A percentile compares a stretch with the other conserved stretches of the same genome.
phyloP scores from a whole-genome alignment of 805 yeast species.

The Cyberlindnera lachancei region DNA sequence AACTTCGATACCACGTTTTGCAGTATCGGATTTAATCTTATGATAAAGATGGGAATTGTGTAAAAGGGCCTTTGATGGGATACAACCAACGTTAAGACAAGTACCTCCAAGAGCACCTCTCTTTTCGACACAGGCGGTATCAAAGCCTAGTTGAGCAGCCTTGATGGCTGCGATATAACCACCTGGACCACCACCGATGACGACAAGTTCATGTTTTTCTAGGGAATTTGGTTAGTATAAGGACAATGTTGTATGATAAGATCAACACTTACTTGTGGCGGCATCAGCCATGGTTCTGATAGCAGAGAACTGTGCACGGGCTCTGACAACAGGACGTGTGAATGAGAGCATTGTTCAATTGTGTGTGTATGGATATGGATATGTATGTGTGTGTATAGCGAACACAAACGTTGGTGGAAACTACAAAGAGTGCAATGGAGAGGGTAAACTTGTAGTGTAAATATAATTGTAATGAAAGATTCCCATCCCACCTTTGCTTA shows the following conservation, averaged over 20 bases:
- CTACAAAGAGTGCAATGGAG: too few species aligned
- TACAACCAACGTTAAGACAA: slow-evolving; percentile 97
- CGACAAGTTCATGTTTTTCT: slow-evolving; percentile 77
- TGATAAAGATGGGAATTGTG: slow-evolving; percentile 94
- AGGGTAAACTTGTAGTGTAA: too few species aligned
- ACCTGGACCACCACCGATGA: slow-evolving; percentile 99
- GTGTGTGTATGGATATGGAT: too few species aligned
- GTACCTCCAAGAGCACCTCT: slow-evolving; percentile 98
- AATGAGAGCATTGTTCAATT: neutral
- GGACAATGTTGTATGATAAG: neutral
- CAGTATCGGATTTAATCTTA: slow-evolving; percentile 78
- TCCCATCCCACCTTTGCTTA: too few species aligned
- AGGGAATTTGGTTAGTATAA: slow-evolving; percentile 1
- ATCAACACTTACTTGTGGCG: slow-evolving; percentile 13
- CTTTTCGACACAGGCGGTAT: slow-evolving; percentile 95
- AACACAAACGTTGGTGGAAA: too few species aligned
- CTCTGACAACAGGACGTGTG: slow-evolving; percentile 9
- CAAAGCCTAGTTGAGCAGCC: slow-evolving; percentile 92
- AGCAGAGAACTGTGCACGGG: slow-evolving; percentile 9
- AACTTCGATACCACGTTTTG: slow-evolving; percentile 84
- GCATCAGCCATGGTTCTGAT: slow-evolving; percentile 17
- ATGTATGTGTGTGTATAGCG: too few species aligned
- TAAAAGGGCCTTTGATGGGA: slow-evolving; percentile 92
- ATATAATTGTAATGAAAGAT: too few species aligned
- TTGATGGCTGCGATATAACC: slow-evolving; percentile 99